Evolutionary conservation across 306 rosid species (phyloP).

Genomic region (Trichosanthes cucumerina): DNA sequence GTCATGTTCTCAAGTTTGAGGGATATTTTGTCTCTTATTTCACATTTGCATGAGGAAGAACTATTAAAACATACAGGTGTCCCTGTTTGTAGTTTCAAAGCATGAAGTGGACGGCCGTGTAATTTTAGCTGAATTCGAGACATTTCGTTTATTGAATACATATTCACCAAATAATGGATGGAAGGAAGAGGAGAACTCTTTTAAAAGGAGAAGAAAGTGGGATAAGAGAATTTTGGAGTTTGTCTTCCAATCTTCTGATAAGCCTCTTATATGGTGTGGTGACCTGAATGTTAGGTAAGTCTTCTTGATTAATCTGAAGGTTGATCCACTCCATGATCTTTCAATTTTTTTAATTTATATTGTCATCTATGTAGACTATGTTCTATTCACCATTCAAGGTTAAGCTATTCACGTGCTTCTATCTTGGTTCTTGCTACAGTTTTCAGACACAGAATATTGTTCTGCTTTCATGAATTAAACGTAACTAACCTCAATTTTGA

Average conservation of each 20-base stretch:
- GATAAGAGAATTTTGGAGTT: slow-evolving; percentile 85
- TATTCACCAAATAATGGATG: slow-evolving; percentile 94
- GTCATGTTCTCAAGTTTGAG: neutral
- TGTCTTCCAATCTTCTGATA: slow-evolving; percentile 61
- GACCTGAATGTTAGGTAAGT: slow-evolving; percentile 92
- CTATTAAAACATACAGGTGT: neutral
- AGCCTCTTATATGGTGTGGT: slow-evolving; percentile 97
- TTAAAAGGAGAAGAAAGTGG: slow-evolving; percentile 95
- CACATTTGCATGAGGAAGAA: neutral
- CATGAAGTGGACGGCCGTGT: slow-evolving; percentile 94
- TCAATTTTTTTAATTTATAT: slow-evolving; percentile 9
- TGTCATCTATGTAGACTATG: slow-evolving; percentile 7
- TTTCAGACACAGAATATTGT: neutral
- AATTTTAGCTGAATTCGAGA: slow-evolving; percentile 81
- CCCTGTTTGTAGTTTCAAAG: slow-evolving; percentile 58
- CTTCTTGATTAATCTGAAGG: slow-evolving; percentile 2
- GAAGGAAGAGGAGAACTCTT: slow-evolving; percentile 94
- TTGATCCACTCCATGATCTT: slow-evolving; percentile 13
- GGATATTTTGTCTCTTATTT: neutral
- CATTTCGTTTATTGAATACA: slow-evolving; percentile 67
- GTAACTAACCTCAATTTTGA: neutral
- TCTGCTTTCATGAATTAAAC: neutral
- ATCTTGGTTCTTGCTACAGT: slow-evolving; percentile 4
- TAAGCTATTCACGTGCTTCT: neutral
- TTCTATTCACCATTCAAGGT: slow-evolving; percentile 10